Conservation (phyloP, 768 basidiomycete species). For the Macrocybe gigantea region DNA sequence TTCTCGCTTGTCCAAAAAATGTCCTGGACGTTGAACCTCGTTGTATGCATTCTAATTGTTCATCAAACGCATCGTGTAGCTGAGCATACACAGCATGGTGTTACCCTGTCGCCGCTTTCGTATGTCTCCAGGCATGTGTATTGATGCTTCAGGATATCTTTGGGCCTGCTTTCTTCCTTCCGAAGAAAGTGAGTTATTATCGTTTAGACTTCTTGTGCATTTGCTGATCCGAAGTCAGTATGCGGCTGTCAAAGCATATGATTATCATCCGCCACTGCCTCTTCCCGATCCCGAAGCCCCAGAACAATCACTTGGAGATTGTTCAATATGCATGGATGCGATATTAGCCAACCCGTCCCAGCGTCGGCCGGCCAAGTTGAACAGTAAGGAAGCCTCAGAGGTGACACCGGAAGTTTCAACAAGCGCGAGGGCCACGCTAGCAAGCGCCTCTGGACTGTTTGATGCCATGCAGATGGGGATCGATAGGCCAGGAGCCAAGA, state of each 20-base stretch:
- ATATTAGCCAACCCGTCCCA: conserved; percentile 50
- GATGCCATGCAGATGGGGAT: conserved; percentile 40
- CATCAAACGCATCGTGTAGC: conserved; percentile 2
- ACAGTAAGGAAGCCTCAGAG: conserved; percentile 14
- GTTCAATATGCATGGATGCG: conserved; percentile 90
- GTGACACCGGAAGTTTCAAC: conserved; percentile 12
- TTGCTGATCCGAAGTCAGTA: conserved; percentile 35
- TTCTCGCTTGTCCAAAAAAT: conserved; percentile 78
- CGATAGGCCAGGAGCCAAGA: conserved; percentile 40
- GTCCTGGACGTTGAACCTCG: conserved; percentile 77
- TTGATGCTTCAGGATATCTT: conserved; percentile 69
- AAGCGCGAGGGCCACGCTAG: conserved; percentile 14
- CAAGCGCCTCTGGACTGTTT: conserved; percentile 30
- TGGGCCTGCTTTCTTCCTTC: conserved; percentile 83
- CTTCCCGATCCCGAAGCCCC: conserved; percentile 68
- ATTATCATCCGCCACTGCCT: conserved; percentile 83
- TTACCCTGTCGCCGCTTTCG: conserved; percentile 50
- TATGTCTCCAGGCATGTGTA: conserved; percentile 55
- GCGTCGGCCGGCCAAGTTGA: conserved; percentile 25
- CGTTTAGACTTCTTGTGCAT: neutral
- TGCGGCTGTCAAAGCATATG: conserved; percentile 54
- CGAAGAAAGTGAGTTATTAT: conserved; percentile 44
- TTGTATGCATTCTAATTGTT: conserved; percentile 35
- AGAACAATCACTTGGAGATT: conserved; percentile 76
- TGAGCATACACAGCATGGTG: conserved; percentile 49